Evolutionary conservation across 2,329 filamentous ascomycete genomes (phyloP), one percentile per base, ranked within the genome.

Genomic region (Fusarium oligoseptatum): DNA sequence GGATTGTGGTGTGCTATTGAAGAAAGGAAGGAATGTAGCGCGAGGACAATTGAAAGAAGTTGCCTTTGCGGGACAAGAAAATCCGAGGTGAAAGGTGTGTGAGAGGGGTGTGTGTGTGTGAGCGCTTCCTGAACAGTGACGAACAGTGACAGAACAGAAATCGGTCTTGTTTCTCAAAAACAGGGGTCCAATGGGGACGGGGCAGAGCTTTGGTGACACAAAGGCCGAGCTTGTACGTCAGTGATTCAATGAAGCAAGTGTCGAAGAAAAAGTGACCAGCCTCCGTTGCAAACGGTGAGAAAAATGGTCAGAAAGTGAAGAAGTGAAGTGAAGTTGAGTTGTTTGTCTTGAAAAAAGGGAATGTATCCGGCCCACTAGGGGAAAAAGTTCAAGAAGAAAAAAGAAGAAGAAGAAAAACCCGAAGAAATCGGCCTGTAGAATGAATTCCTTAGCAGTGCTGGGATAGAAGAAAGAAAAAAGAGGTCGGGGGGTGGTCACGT

Each of bases 371-470:
- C 73, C 73, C 73, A 72, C 70, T 60, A 67, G 70, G 73, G 73
- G 72, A 64, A 55, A 55, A 71, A 70, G 48, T 52, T 75, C 52
- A 71, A 73, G 61, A 64, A 27, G 62, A 68, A 66, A 66, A 55
- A 63, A 57, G 63, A 60, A 69, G 60, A 64, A 70, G 56, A 67
- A 64, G 17, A 65, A 67, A 67, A 60, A 66, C 24, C 60, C 64
- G 62, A 68, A 70, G 66, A 67, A 52, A 64, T 63, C 48, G 45
- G 60, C 71, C 50, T 73, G 63, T 64, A 75, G 62, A 75, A 64
- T 43, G 66, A 76, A 74, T 78, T 77, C 75, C 76, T 77, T 70
- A 72, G 76, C 64, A 67, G 68, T 77, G 68, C 76, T 76, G 75
- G 63, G 55, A n/a, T 52, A 29, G 48, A 58, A 73, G 65, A 43